Conservation (phyloP, 345 rosid genomes). For the Erodium maritimum region DNA sequence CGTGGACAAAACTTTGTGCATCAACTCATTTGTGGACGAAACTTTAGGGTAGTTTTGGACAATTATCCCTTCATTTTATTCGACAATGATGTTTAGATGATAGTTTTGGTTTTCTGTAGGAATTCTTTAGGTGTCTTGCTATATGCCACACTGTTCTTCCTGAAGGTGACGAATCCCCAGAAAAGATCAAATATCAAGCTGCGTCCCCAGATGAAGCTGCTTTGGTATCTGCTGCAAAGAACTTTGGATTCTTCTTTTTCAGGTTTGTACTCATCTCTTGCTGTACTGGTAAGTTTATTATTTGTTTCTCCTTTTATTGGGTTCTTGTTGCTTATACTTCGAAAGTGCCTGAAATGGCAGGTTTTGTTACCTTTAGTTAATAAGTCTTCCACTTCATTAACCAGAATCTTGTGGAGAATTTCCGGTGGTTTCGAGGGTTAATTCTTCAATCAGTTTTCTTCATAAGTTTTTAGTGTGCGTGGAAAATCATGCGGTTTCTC, state of each 20-base stretch:
- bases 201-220: slow-evolving; percentile 99
- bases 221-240: slow-evolving; percentile 90
- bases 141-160: slow-evolving; percentile 98
- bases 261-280: slow-evolving; percentile 45
- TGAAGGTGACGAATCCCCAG: slow-evolving; percentile 96
- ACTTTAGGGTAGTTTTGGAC: no score
- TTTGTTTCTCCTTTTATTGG: background rate
- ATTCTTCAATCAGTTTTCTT: no score
- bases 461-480: no score
- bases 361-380: no score
- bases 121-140: slow-evolving; percentile 98
- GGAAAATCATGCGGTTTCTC: no score
- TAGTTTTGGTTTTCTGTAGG: slow-evolving; percentile 36
- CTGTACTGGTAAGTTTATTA: background rate
- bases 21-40: no score
- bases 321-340: no score
- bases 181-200: slow-evolving; percentile 86
- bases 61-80: no score
- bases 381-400: no score
- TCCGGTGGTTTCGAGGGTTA: background rate
- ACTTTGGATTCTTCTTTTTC: slow-evolving; percentile 96
- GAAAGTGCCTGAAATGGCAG: no score
- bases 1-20: no score
- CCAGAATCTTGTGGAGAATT: no score
- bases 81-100: background rate